Evolutionary conservation across 2,329 filamentous ascomycete genomes (phyloP).

Genomic region (Fusarium redolens): DNA sequence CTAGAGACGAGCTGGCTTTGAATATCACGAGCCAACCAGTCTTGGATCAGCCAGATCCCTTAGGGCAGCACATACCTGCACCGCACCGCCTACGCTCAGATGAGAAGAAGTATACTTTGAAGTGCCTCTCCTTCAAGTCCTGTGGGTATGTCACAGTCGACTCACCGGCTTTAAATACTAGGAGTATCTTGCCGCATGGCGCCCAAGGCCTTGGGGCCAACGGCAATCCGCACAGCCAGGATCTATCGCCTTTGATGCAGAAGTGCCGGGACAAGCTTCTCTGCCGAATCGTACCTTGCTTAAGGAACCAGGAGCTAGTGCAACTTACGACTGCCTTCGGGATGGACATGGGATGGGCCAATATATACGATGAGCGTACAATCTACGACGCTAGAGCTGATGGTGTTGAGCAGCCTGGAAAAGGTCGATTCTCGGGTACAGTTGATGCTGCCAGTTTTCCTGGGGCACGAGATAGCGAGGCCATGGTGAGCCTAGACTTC

Average conservation of each 20-base stretch:
- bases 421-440: conserved; percentile 55
- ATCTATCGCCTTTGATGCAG: conserved; percentile 50
- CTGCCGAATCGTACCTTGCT: conserved; percentile 48
- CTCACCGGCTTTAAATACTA: conserved; percentile 50
- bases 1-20: conserved; percentile 3
- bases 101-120: conserved; percentile 47
- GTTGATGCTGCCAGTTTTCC: conserved; percentile 34
- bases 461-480: neutral
- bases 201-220: conserved; percentile 39
- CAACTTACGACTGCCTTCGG: conserved; percentile 49
- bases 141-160: conserved; percentile 69
- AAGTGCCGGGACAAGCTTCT: conserved; percentile 51
- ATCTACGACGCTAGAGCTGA: conserved; percentile 51
- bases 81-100: conserved; percentile 40
- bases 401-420: conserved; percentile 51
- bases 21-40: neutral
- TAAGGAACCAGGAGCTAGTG: conserved; percentile 46
- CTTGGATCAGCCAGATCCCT: conserved; percentile 8
- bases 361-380: conserved; percentile 47
- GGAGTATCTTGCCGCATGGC: conserved; percentile 47
- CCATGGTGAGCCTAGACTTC: neutral
- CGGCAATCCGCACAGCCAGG: conserved; percentile 38
- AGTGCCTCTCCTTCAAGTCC: conserved; percentile 64
- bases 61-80: conserved; percentile 40
- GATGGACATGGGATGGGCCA: conserved; percentile 53